Percentiles rank a stretch among this genome's conserved stretches.
phyloP scores from a whole-genome alignment of 768 basidiomycete genomes.

The Kwoniella sp. region DNA sequence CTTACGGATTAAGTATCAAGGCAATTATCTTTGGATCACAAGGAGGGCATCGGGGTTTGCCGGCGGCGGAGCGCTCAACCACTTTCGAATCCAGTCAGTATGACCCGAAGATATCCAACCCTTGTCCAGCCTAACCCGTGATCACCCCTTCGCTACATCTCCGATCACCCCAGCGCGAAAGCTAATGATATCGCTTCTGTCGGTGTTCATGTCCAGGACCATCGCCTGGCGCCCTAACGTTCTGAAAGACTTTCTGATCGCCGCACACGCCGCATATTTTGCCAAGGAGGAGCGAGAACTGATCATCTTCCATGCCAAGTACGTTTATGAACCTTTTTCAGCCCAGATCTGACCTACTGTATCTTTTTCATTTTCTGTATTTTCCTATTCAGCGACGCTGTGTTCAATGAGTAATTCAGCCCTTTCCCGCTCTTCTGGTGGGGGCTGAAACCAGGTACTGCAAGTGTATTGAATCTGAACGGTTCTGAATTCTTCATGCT shows the following conservation, averaged over 20 bases:
- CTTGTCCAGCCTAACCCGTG: no score
- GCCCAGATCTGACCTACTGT: constrained; percentile 1
- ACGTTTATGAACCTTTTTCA: no score
- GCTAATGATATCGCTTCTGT: no score
- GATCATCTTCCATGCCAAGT: constrained; percentile 37
- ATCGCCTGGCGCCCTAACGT: constrained; percentile 13
- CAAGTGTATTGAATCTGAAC: no score
- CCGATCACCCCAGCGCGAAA: no score
- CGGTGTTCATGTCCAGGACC: constrained; percentile 7
- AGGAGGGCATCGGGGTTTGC: constrained; percentile 14
- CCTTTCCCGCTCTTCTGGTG: no score
- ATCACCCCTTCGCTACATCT: no score
- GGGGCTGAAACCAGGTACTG: no score
- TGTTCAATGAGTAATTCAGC: neutral
- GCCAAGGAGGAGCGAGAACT: constrained; percentile 31
- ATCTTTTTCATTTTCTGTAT: neutral
- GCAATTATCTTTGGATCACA: constrained; percentile 32
- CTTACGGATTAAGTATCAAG: constrained; percentile 28
- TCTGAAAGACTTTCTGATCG: constrained; percentile 25
- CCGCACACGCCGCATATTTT: constrained; percentile 27
- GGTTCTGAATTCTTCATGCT: no score
- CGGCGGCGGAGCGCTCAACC: neutral
- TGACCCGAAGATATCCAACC: no score
- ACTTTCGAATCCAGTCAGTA: constrained; percentile 17
- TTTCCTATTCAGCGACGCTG: neutral